These are phyloP conservation scores for Stephania cephalantha DNA, from an alignment of 164 flowering plant genomes.

Conservation along the genomic window DNA sequence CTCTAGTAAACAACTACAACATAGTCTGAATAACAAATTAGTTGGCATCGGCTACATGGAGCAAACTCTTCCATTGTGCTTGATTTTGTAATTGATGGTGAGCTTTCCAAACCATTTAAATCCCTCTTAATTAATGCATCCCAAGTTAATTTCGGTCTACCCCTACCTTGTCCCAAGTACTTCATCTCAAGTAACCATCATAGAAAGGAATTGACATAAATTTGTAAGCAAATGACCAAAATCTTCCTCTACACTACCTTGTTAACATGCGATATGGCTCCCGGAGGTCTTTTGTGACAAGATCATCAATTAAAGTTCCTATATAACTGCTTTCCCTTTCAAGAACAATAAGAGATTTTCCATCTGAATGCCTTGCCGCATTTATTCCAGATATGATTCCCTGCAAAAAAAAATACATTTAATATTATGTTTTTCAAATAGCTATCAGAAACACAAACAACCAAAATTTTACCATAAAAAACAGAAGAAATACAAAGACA, in stretches of 20 bases:
- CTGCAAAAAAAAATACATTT: slow-evolving; percentile 24
- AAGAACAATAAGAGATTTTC: slow-evolving; percentile 66
- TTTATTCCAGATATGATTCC: slow-evolving; percentile 91
- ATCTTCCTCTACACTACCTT: slow-evolving; percentile 46
- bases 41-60: no score
- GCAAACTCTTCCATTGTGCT: no score
- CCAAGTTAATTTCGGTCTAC: no score
- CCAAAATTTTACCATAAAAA: not conserved
- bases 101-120: no score
- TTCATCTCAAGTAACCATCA: not conserved
- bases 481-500: not conserved
- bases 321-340: slow-evolving; percentile 97
- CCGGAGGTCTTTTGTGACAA: slow-evolving; percentile 93
- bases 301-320: slow-evolving; percentile 93
- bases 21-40: no score
- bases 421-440: not conserved
- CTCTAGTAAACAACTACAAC: no score
- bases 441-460: not conserved
- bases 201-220: not conserved
- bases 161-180: no score
- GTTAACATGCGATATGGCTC: slow-evolving; percentile 98
- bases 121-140: no score
- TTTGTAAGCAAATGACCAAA: not conserved
- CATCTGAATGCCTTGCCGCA: slow-evolving; percentile 87
- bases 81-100: no score